Evolutionary conservation across 441 rosid species (phyloP), one percentile per base, ranked within the genome.

Genomic region (Populus hybrid): DNA sequence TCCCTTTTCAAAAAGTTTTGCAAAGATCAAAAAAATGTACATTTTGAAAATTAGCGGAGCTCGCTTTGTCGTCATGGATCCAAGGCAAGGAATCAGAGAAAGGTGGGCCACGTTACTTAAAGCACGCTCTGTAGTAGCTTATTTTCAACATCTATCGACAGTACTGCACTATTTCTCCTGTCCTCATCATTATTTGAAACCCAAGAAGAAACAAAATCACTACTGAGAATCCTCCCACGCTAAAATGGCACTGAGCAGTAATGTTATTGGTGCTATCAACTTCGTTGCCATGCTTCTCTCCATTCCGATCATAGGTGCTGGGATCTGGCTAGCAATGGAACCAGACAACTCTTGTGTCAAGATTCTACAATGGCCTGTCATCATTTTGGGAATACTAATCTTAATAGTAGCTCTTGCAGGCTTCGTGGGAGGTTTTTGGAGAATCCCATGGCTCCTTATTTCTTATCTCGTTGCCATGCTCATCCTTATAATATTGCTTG

Each of bases 281-380:
- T 89, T 95, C 65, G 89, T 92, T 10, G 86, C 95, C 9, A 85
- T 91, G 84, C 92, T 95, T 23, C 93, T 95, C 26, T 92, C 98
- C 0, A 85, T 94, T n/a, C 99, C 97, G 3, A 65, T 93, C 69
- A 91, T 93, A 42, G 98, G 93, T 0, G 87, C 92, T 5, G 97
- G 97, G 76, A 91, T 95, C 79, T 95, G 97, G 97, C 88, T 94
- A 0, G 79, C 97, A 24, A 89, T 59, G 6, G 85, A 89, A 70
- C 86, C 94, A 0, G 97, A 89, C 84, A 90, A 95, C 82, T 85
- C 97, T 0, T 95, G 99, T 36, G 87, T 93, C 26, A 90, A 87
- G 87, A 83, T 94, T n/a, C 87, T 95, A 3, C 95, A 91, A 35
- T 94, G 97, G 99, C 98, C 99, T 7, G 86, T 92, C 32, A 95